Evolutionary conservation across 345 rosid genomes (phyloP), one percentile per base, ranked within the genome.

Genomic region (Aquilaria sinensis): DNA sequence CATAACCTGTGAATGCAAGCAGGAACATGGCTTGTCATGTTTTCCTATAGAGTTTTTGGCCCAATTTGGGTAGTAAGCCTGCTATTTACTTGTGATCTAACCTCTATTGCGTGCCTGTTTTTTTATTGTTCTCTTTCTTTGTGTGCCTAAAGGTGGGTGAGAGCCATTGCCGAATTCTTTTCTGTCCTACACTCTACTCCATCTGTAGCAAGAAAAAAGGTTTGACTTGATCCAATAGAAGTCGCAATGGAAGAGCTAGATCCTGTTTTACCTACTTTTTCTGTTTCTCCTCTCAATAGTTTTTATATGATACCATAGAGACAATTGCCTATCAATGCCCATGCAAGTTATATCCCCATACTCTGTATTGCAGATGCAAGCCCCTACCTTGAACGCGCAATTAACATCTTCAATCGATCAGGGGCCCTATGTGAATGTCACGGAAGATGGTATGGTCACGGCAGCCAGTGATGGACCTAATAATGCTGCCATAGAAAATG

Each of bases 131-230:
- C 34, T 16, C n/a, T 33, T 6, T 56, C 4, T 48, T 12, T 13
- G 49, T 65, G 55, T 31, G 41, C 15, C 43, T 64, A 75, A 84
- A 89, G 97, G 97, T 92, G 98, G 98, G 91, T 87, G 34, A 80
- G 93, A 65, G 97, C 89, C 54, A 77, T 78, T 51, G 75, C 76
- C 64, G 98, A 92, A 77, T 87, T 78, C 77, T 92, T 89, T 69
- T 67, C 71, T 10, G 84, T 77, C 34, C 88, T 92, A 47, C 81
- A 71, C 65, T 68, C 83, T 62, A 83, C 89, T 64, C 80, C 77
- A 14, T 57, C 61, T 67, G 85, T 87, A 82, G 83, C 83, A 67
- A 65, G 66, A 51, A 83, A 71, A 68, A 70, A 75, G 55, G 43
- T 37, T 37, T 2, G 43, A 4, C 7, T 1, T 9, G 43, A 37